These are phyloP conservation scores for Populus hybrid DNA, from an alignment of 441 rosid species.

Conservation along the genomic window DNA sequence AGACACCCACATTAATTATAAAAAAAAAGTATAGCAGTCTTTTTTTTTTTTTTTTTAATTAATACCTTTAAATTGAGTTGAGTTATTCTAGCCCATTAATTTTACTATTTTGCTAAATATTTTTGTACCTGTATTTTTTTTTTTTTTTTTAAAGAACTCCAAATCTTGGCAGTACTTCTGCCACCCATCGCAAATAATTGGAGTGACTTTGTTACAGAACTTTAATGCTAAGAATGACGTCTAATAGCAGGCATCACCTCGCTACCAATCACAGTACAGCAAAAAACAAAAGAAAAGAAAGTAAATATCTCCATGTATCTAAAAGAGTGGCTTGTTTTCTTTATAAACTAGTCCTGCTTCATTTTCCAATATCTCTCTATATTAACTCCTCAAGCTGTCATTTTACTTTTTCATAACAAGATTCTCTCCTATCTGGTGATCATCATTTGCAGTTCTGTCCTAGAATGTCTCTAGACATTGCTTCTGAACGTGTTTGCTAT, in stretches of 20 bases:
- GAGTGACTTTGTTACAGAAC: neutral
- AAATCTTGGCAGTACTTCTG: neutral
- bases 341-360: neutral
- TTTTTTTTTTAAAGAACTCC: no score
- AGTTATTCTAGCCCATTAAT: no score
- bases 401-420: neutral
- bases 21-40: no score
- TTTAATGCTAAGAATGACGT: neutral
- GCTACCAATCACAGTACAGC: neutral
- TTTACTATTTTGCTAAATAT: no score
- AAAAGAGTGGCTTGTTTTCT: neutral
- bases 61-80: no score
- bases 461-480: constrained; percentile 51
- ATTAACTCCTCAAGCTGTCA: neutral
- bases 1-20: no score
- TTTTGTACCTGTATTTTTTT: no score
- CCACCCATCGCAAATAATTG: neutral
- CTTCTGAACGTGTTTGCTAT: constrained; percentile 74
- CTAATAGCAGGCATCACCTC: neutral
- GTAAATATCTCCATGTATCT: neutral
- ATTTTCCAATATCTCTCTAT: neutral
- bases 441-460: neutral
- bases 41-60: no score
- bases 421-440: neutral
- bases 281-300: neutral